Conservation (phyloP, 164 flowering plant species). For the Cinnamomum micranthum region DNA sequence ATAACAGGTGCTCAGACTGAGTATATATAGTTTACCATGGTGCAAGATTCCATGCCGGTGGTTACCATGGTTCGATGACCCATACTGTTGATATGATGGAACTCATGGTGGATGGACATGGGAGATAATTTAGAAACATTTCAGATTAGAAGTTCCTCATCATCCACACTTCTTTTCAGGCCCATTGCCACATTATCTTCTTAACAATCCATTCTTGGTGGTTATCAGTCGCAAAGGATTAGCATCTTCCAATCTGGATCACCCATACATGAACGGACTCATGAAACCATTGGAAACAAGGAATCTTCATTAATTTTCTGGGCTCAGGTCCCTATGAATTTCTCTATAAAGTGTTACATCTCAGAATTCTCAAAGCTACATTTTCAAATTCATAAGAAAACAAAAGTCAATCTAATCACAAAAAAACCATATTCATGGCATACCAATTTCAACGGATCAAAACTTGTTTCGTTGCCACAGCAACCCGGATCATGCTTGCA, state of each 20-base stretch:
- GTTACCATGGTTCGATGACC: not conserved
- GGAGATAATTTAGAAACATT: not conserved
- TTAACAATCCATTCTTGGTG: not conserved
- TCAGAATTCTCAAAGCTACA: not conserved
- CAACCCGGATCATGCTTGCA: conserved; percentile 50
- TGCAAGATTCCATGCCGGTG: not conserved
- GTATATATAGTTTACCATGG: not conserved
- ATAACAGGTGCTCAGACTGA: not conserved
- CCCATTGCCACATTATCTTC: not conserved
- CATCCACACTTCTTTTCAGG: not conserved
- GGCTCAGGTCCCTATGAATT: not conserved
- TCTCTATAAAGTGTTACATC: not conserved
- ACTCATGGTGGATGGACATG: not conserved
- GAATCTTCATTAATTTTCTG: not conserved
- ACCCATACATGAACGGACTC: not conserved
- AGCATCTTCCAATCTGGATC: not conserved
- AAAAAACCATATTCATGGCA: conserved; percentile 7
- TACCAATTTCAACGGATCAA: conserved; percentile 53
- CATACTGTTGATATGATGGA: not conserved
- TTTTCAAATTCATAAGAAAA: not conserved
- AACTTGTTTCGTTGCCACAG: conserved; percentile 30
- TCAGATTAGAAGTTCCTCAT: not conserved
- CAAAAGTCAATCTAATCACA: not conserved
- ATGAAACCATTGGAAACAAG: not conserved
- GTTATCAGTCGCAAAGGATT: not conserved